Evolutionary conservation across 805 yeast species (phyloP), one percentile per base, ranked within the genome.

Genomic region (Metschnikowia aberdeeniae): DNA sequence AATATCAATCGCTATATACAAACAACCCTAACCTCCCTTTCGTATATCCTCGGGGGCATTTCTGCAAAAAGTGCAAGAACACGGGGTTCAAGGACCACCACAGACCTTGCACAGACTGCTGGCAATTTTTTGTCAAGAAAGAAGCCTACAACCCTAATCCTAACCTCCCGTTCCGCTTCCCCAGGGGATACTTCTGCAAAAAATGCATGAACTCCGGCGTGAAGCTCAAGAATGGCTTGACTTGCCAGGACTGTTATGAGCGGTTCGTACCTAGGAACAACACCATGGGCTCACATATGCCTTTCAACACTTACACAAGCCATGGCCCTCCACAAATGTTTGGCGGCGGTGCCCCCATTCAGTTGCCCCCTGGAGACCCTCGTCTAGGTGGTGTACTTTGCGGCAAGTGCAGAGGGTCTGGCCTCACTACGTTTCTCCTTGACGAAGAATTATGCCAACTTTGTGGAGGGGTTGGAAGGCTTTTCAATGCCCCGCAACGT

Each of bases 351-450:
- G 31, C 44, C 11, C 49, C 80, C 1, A 41, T 74, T 14, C 64
- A 77, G 12, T 84, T 86, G 1, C 59, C 57, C 17, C 93, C 95
- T 0, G 95, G 95, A 2, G 95, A 87, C 55, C 92, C 93, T 2
- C 51, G 75, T 11, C 77, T 50, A 24, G 95, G 96, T 1, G 95
- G 96, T 0, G 61, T 72, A 0, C 52, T 82, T 3, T 88, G 96
- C 65, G 88, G 87, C 0, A 67, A 79, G 41, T 88, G 95, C 56
- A 58, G 83, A 44, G 93, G 93, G 1, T 49, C 74, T 1, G 93
- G 95, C 1, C 53, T 72, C 44, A 69, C 75, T 1, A 64, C 67
- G 24, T 77, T 80, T 54, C 67, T 86, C 28, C 56, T 85, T 8
- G 87, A 82, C 55, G 74, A 77, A 34, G 84, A 81, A 43, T 61